These are phyloP conservation scores for Ascochyta clinopodiicola DNA, from an alignment of 2,329 filamentous ascomycete species.

Conservation along the genomic window DNA sequence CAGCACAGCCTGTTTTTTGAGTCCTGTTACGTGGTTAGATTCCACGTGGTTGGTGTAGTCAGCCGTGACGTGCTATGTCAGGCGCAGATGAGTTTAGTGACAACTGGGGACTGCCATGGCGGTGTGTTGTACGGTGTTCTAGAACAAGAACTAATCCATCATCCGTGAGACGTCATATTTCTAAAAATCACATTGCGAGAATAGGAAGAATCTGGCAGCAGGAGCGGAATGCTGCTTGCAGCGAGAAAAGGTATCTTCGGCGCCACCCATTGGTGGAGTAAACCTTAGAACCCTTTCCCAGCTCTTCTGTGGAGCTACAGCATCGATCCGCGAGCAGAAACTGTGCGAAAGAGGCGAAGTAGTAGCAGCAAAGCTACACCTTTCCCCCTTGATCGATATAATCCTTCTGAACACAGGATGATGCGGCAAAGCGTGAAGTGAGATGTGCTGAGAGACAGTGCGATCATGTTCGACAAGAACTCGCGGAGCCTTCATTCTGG, in stretches of 20 bases:
- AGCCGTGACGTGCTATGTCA: conserved; percentile 20
- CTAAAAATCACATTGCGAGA: not conserved
- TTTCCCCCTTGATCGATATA: no score
- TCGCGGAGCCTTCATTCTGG: conserved; percentile 7
- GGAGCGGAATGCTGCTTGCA: not conserved
- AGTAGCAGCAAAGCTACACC: no score
- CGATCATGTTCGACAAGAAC: not conserved
- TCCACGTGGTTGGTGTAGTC: conserved; percentile 18
- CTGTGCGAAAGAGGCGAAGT: no score
- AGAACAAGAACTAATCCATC: not conserved
- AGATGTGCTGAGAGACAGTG: not conserved
- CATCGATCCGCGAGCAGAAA: no score
- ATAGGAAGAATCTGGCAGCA: not conserved
- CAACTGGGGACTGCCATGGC: not conserved
- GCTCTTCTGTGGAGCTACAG: no score
- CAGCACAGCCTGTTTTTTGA: conserved; percentile 22
- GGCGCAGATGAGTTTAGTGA: not conserved
- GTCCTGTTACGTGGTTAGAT: conserved; percentile 30
- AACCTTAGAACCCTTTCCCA: not conserved
- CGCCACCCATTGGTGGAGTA: not conserved
- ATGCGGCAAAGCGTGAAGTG: not conserved
- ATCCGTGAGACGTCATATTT: not conserved
- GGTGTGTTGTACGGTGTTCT: not conserved
- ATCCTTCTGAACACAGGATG: not conserved
- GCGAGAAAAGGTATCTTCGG: not conserved